A percentile compares a stretch with the other conserved stretches of the same genome.
These are phyloP conservation scores for Aspergillus tamarii DNA, from an alignment of 2,329 filamentous ascomycete species.

Conservation along the genomic window DNA sequence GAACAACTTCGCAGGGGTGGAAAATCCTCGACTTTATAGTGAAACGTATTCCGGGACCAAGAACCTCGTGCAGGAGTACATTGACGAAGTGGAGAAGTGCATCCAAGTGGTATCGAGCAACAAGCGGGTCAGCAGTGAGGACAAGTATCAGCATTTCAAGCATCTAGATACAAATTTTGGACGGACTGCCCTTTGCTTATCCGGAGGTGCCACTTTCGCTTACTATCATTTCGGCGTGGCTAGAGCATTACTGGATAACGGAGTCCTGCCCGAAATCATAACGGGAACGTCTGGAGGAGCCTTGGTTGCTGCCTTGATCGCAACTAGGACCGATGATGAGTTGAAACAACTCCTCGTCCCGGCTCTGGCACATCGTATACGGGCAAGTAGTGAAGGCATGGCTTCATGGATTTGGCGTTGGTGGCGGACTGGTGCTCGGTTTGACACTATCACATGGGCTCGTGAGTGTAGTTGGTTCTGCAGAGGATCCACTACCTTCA, in stretches of 20 bases:
- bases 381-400: slow-evolving; percentile 78
- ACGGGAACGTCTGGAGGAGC: slow-evolving; percentile 96
- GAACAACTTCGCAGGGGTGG: slow-evolving; percentile 94
- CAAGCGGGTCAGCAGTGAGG: slow-evolving; percentile 67
- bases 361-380: slow-evolving; percentile 81
- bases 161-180: slow-evolving; percentile 89
- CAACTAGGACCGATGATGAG: slow-evolving; percentile 89
- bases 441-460: slow-evolving; percentile 93
- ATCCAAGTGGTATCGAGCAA: slow-evolving; percentile 71
- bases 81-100: slow-evolving; percentile 68
- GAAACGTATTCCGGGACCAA: slow-evolving; percentile 99
- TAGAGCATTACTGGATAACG: slow-evolving; percentile 83
- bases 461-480: slow-evolving; percentile 85
- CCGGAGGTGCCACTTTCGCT: slow-evolving; percentile 89
- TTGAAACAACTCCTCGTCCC: slow-evolving; percentile 83
- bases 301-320: slow-evolving; percentile 81
- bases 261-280: slow-evolving; percentile 87
- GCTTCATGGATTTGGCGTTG: slow-evolving; percentile 78
- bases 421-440: slow-evolving; percentile 91
- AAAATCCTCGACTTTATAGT: slow-evolving; percentile 92
- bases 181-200: slow-evolving; percentile 87
- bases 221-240: slow-evolving; percentile 97
- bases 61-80: slow-evolving; percentile 83
- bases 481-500: slow-evolving; percentile 87
- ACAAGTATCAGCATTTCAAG: slow-evolving; percentile 83